Percentiles rank a stretch among this genome's conserved stretches.
Conservation (phyloP, 768 basidiomycete species). For the Brasilioporus rufonigricans region DNA sequence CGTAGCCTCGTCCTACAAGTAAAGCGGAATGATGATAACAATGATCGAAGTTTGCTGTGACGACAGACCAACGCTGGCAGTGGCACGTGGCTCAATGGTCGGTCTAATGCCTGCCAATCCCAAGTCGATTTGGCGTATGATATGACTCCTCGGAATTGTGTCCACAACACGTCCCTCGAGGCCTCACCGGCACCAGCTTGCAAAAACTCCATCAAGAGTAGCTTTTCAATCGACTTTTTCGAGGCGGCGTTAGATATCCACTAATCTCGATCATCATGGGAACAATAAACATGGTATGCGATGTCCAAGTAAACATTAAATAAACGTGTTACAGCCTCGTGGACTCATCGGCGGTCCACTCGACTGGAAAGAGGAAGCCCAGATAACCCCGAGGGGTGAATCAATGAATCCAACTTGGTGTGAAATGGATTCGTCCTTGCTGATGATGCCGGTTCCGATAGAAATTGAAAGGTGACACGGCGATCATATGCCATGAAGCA, state of each 20-base stretch:
- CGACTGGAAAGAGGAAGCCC: slow-evolving; percentile 14
- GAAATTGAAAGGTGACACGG: slow-evolving; percentile 28
- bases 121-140: neutral
- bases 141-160: slow-evolving; percentile 14
- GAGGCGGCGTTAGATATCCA: slow-evolving; percentile 15
- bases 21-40: too few relatives aligned
- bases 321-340: slow-evolving; percentile 34
- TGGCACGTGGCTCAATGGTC: slow-evolving; percentile 12
- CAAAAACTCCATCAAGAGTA: neutral
- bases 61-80: neutral
- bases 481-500: slow-evolving; percentile 32
- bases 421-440: slow-evolving; percentile 21
- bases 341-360: slow-evolving; percentile 23
- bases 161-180: neutral
- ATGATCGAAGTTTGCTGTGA: neutral
- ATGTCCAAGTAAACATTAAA: slow-evolving; percentile 27
- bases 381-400: slow-evolving; percentile 33
- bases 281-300: slow-evolving; percentile 21
- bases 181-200: neutral
- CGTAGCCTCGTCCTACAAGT: too few relatives aligned
- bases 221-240: neutral
- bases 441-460: slow-evolving; percentile 33
- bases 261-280: slow-evolving; percentile 27
- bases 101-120: neutral
- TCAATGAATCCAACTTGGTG: slow-evolving; percentile 26